Percentiles rank a stretch among this genome's conserved stretches.
Conservation (phyloP, 73 alveolate genomes). For the Paramecium bursaria region DNA sequence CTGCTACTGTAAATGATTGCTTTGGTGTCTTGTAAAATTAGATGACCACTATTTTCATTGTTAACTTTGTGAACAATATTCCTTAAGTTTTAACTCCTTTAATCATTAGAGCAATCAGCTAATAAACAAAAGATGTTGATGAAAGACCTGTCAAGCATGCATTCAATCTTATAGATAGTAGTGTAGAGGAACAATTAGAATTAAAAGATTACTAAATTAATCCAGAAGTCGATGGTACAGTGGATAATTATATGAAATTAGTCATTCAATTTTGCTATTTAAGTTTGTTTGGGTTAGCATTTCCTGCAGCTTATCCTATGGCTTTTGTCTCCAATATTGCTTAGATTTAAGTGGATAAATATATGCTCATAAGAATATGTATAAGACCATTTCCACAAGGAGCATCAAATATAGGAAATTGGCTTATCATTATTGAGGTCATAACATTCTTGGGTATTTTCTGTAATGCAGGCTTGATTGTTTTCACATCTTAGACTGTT, state of each 20-base stretch:
- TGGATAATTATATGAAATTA: conserved; percentile 72
- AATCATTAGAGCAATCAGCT: not conserved
- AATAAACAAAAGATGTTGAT: conserved; percentile 1
- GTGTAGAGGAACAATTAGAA: conserved; percentile 61
- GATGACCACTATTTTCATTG: conserved; percentile 64
- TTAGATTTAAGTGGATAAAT: conserved; percentile 69
- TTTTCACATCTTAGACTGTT: conserved; percentile 50
- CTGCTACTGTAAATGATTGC: conserved; percentile 39
- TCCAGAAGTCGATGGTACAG: conserved; percentile 75
- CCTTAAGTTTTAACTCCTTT: conserved; percentile 67
- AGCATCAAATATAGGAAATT: conserved; percentile 72
- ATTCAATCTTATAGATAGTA: conserved; percentile 49
- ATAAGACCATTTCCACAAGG: conserved; percentile 77
- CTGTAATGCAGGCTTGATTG: conserved; percentile 72
- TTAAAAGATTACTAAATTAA: conserved; percentile 60
- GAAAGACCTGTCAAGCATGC: conserved; percentile 43
- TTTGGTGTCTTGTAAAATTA: conserved; percentile 64
- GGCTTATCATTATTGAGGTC: conserved; percentile 66
- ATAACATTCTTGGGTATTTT: conserved; percentile 63
- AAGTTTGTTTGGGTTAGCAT: conserved; percentile 71
- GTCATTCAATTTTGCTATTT: conserved; percentile 67
- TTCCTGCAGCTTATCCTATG: conserved; percentile 67
- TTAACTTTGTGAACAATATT: conserved; percentile 40
- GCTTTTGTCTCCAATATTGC: conserved; percentile 60
- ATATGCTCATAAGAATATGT: conserved; percentile 50